Evolutionary conservation across 305 asterid species (phyloP).

Genomic region (Fraxinus paxiana): DNA sequence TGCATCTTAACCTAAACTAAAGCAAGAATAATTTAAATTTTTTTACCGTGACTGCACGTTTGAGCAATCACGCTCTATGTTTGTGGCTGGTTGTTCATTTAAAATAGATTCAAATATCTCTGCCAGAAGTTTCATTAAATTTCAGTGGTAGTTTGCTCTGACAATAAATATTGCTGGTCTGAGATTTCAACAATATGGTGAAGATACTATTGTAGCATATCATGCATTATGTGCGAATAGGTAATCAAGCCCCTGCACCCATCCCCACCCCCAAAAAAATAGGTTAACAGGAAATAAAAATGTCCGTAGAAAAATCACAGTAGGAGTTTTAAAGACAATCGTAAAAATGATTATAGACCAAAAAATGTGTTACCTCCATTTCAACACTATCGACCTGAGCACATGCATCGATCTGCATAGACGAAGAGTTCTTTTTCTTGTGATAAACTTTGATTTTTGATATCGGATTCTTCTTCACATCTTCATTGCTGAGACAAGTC

Average conservation of each 20-base stretch:
- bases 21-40: neutral
- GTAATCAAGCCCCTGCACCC: neutral
- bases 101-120: neutral
- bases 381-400: neutral
- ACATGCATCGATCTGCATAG: slow-evolving; percentile 3
- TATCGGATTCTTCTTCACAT: slow-evolving; percentile 4
- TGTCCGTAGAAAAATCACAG: neutral
- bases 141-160: neutral
- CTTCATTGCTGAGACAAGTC: slow-evolving; percentile 2
- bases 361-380: slow-evolving; percentile 20
- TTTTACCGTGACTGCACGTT: neutral
- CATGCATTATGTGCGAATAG: neutral
- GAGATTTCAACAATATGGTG: neutral
- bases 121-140: neutral
- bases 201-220: neutral
- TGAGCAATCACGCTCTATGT: neutral
- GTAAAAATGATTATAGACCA: neutral
- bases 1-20: neutral
- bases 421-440: slow-evolving; percentile 17
- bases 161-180: neutral
- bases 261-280: no score
- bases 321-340: neutral
- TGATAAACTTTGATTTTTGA: neutral
- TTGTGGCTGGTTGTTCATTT: neutral
- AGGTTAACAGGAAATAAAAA: neutral